Base-by-base conservation (phyloP, 371 early-diverging fungal species). In the Zychaea mexicana region DNA sequence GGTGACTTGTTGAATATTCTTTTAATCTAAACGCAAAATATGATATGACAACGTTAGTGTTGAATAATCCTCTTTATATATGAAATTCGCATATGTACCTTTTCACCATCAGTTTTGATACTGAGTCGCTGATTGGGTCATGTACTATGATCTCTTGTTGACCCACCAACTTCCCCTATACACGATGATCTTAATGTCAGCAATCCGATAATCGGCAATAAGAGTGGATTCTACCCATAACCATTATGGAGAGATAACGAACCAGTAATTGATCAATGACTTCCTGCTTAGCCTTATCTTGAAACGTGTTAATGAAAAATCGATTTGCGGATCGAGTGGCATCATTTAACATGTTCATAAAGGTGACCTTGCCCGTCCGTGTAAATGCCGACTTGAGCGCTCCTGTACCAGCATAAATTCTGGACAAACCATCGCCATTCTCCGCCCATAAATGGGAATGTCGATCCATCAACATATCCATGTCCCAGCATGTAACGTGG, bases 401-500 rank as follows among this genome's bases (percentile, higher is more conserved):
- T 3, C 95, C 95, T 28, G 99, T 99, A 15, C 99, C 99, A 2
- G 99, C 92, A 76, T 99, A 99, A 27, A 98, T 93, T 47, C 87
- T 88, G 26, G 96, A 95, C 2, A 99, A 72, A 46, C 85, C 85
- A 73, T 99, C 98, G 1, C 98, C 99, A 73, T 99, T 97, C 64
- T 94, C 90, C 2, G 94, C 95, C 97, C 97, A 99, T n/a, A 97
- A 68, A 49, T 89, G 84, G 2, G 86, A 85, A 70, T 88, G 89
- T 5, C 70, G 69, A 36, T 49, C 49, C 24, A 49, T 19, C 22
- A 49, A 22, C 24, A 49, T 24, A 9, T 49, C 49, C 8, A 24
- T 49, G 13, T 49, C 26, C 49, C 21, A 24, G 5, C n/a, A 1
- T 49, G 49, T 17, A 42, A 42, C n/a, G 15, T 5, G 42, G n/a